Evolutionary conservation across 805 yeast species (phyloP), one percentile per base, ranked within the genome.

Genomic region (Ogataea populi-albae): DNA sequence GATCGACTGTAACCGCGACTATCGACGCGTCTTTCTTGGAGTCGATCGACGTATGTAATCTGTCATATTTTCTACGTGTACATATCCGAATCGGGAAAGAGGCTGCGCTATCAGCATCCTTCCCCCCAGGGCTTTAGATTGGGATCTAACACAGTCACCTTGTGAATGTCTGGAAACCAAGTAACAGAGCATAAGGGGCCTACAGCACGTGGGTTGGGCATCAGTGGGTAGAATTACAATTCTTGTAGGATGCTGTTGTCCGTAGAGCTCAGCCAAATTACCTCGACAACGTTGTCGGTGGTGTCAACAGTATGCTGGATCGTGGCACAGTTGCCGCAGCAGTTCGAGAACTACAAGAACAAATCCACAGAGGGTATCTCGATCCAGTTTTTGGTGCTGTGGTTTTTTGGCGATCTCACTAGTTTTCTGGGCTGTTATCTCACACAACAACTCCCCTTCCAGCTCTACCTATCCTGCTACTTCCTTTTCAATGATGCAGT

Each of bases 401-500:
- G 66, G 62, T 49, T 58, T 26, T 29, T 57, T 7, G 67, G 66
- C 12, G 68, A 64, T 32, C 34, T 57, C 14, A 46, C 49, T 8
- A 54, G 57, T 25, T 58, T 81, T 19, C 30, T 72, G 0, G 97
- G 96, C 0, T 86, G 95, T 42, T 40, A 85, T 0, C 55, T 87
- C 30, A 87, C 96, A 0, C 56, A 74, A 5, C 96, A 89, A 42
- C 65, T 87, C 30, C 77, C 81, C n/a, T 89, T 88, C 60, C 97
- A 88, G 55, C 72, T 78, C 8, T 63, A 79, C 16, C 64, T 88
- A 12, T 86, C 94, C 0, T 40, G 73, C 2, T 89, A 89, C 60
- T 88, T 85, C 55, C 65, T 91, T 33, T 60, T 69, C 38, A 83
- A 85, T 43, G 97, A 89, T 59, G 35, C 72, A 17, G 64, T 86